Evolutionary conservation across 1,284 basidiomycete genomes (phyloP).

Genomic region (Pisolithus thermaeus): DNA sequence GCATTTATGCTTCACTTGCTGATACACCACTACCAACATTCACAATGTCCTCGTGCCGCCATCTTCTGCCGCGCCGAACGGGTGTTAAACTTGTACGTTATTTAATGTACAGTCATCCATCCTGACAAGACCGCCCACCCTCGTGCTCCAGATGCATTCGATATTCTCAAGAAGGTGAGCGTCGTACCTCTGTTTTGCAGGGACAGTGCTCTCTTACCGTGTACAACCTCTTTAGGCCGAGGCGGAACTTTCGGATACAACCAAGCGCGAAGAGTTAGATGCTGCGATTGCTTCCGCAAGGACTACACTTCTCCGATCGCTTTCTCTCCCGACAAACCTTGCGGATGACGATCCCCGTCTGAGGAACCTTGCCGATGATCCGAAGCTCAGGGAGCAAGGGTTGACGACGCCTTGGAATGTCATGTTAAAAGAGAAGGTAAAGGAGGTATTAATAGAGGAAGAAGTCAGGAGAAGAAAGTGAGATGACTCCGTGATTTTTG

Average conservation of each 20-base stretch:
- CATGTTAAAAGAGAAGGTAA: slow-evolving; percentile 61
- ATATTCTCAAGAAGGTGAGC: slow-evolving; percentile 74
- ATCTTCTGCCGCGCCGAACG: slow-evolving; percentile 6
- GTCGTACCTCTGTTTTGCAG: not conserved
- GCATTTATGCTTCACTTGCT: slow-evolving; percentile 9
- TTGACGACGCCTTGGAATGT: slow-evolving; percentile 52
- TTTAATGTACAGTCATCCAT: slow-evolving; percentile 65
- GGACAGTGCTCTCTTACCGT: not conserved
- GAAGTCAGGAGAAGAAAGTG: slow-evolving; percentile 75
- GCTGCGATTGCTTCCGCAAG: slow-evolving; percentile 72
- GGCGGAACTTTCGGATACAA: slow-evolving; percentile 67
- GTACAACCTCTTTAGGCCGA: slow-evolving; percentile 51
- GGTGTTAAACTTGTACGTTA: slow-evolving; percentile 32
- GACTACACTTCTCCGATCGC: slow-evolving; percentile 49
- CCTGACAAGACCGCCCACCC: slow-evolving; percentile 79
- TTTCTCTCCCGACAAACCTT: slow-evolving; percentile 53
- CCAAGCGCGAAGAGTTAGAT: slow-evolving; percentile 72
- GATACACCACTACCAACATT: not conserved
- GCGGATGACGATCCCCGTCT: slow-evolving; percentile 52
- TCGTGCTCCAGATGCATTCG: slow-evolving; percentile 78
- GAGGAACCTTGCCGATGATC: slow-evolving; percentile 36
- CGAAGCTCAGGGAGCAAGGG: slow-evolving; percentile 29
- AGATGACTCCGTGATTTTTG: slow-evolving; percentile 22
- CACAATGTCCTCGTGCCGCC: not conserved
- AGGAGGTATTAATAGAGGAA: slow-evolving; percentile 76